Evolutionary conservation across 139 green algal genomes (phyloP), one percentile per base, ranked within the genome.

Genomic region (Closterium sp.): DNA sequence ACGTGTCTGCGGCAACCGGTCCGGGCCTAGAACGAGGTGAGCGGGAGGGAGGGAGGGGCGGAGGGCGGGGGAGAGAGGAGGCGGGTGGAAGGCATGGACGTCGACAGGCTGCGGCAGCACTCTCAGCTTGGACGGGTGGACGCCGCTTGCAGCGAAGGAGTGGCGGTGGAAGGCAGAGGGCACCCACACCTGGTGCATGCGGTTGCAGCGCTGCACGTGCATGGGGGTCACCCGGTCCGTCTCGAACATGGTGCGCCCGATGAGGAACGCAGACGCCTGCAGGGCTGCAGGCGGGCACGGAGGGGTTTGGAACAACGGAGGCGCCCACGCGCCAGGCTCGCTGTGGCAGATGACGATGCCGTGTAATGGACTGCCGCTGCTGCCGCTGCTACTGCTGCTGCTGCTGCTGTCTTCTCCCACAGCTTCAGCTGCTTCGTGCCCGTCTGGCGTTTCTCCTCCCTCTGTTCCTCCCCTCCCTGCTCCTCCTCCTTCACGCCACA

Each of bases 191-290:
- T 91, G 88, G 43, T 94, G 86, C 92, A 94, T 94, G 31, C 85
- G 31, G 36, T 94, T 94, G 76, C 88, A 95, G 9, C 93, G 35
- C 85, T 85, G n/a, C 87, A 95, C 90, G 87, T 95, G 94, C 21
- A 84, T 30, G 10, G 55, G 19, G 36, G 84, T 85, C 9, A 95
- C 85, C 21, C 66, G 30, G 86, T 95, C 94, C 19, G 94, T 95
- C 88, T 95, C 94, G 83, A 95, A 95, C 94, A 95, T 95, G 36
- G 91, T 95, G 28, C 94, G 93, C 31, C 94, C 94, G 21, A 95
- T 55, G 21, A 90, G 64, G 28, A 32, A 85, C 30, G 30, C 83
- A 1, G 83, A 32, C n/a, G 83, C 83, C 7, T 83, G 32, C 31
- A 92, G 91, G 23, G 87, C 91, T 8, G 25, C 25, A 1, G 93